These are phyloP conservation scores for Hericium coralloides DNA, from an alignment of 768 basidiomycete genomes.

Conservation along the genomic window DNA sequence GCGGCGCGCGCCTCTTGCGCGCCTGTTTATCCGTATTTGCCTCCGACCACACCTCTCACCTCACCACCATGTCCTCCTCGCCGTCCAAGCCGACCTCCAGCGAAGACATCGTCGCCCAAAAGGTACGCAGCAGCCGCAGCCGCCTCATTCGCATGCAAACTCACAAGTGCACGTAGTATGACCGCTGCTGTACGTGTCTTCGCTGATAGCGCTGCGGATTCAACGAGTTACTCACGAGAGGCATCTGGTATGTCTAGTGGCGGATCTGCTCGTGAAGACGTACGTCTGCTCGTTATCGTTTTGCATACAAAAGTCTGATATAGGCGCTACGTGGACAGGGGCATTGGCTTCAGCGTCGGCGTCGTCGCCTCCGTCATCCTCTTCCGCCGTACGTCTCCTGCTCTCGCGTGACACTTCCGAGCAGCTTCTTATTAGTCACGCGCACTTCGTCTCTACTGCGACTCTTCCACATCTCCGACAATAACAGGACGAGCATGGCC, in stretches of 20 bases:
- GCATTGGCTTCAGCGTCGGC: constrained; percentile 83
- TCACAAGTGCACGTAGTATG: constrained; percentile 43
- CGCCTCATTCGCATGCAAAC: background rate
- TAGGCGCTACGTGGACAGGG: constrained; percentile 33
- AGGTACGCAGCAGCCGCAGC: constrained; percentile 38
- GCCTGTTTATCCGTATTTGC: constrained; percentile 9
- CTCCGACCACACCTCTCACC: background rate
- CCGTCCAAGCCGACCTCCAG: constrained; percentile 61
- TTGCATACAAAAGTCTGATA: constrained; percentile 6
- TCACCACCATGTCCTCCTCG: constrained; percentile 31
- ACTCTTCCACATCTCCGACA: background rate
- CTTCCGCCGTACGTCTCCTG: constrained; percentile 69
- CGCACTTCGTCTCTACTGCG: constrained; percentile 1
- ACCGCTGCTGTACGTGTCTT: constrained; percentile 52
- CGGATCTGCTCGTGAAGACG: constrained; percentile 84
- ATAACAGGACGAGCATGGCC: constrained; percentile 84
- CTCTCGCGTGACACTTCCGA: background rate
- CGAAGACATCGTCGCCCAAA: constrained; percentile 85
- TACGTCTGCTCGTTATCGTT: constrained; percentile 29
- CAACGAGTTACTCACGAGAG: constrained; percentile 1
- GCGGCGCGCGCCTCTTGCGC: background rate
- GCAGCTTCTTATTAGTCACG: background rate
- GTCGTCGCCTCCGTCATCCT: constrained; percentile 85
- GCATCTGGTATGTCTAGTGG: constrained; percentile 33
- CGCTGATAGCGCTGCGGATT: background rate